A percentile compares a stretch with the other conserved stretches of the same genome.
Evolutionary conservation across 805 yeast species (phyloP).

Genomic region (Ogataea neopini): DNA sequence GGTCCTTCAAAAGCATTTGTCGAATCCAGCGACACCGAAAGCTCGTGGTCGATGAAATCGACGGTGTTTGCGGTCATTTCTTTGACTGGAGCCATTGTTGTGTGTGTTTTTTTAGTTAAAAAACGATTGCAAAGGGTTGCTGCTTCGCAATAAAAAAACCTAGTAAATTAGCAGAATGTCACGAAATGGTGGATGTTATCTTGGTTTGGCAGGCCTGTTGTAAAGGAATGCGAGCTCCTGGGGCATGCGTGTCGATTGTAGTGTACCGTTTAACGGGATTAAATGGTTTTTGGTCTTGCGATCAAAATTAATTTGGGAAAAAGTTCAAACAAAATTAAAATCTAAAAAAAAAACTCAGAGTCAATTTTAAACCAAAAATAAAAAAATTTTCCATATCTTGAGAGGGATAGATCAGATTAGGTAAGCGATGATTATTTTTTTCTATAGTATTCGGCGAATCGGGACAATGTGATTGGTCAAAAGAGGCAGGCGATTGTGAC

Average conservation of each 20-base stretch:
- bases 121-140: conserved; percentile 26
- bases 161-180: conserved; percentile 11
- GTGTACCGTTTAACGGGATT: not conserved
- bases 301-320: not conserved
- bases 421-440: conserved; percentile 2
- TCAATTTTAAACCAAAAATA: conserved; percentile 3
- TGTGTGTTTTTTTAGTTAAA: conserved; percentile 29
- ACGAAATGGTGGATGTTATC: conserved; percentile 27
- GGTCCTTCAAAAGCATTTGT: conserved; percentile 97
- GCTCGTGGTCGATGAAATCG: conserved; percentile 68
- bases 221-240: conserved; percentile 33
- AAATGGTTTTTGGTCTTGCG: not conserved
- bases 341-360: not conserved
- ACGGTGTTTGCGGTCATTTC: conserved; percentile 8
- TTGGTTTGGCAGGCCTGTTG: conserved; percentile 37
- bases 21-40: conserved; percentile 79
- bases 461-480: conserved; percentile 1
- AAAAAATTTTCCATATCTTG: conserved; percentile 8
- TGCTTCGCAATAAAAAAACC: conserved; percentile 31
- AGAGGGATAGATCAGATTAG: not conserved
- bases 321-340: not conserved
- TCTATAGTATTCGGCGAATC: not conserved
- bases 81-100: conserved; percentile 13
- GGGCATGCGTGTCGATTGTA: conserved; percentile 23
- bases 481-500: not conserved